Evolutionary conservation across 1,284 basidiomycete genomes (phyloP).

Genomic region (Singerocomus inundabilis): DNA sequence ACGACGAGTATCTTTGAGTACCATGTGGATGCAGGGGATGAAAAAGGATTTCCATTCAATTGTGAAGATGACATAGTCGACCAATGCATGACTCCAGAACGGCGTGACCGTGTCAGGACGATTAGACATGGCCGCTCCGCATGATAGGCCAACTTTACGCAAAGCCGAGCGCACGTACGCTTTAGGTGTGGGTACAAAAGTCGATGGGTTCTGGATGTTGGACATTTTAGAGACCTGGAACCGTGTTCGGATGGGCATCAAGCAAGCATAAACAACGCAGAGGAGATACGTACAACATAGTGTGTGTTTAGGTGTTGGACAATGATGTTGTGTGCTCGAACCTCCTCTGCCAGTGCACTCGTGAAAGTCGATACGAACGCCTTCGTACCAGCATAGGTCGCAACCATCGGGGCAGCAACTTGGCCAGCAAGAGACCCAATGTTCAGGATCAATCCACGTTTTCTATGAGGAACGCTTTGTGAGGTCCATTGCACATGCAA

Average conservation of each 20-base stretch:
- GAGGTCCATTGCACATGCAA: slow-evolving; percentile 1
- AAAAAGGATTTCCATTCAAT: slow-evolving; percentile 56
- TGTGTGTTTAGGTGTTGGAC: slow-evolving; percentile 92
- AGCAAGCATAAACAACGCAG: not conserved
- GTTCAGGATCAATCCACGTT: slow-evolving; percentile 85
- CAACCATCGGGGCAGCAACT: slow-evolving; percentile 88
- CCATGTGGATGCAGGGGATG: slow-evolving; percentile 60
- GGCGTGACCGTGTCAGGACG: slow-evolving; percentile 83
- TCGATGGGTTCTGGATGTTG: slow-evolving; percentile 79
- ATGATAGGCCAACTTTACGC: slow-evolving; percentile 70
- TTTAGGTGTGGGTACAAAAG: slow-evolving; percentile 75
- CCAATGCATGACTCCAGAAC: slow-evolving; percentile 86
- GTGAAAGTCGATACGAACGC: slow-evolving; percentile 88
- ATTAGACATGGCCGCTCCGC: slow-evolving; percentile 77
- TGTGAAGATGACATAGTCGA: slow-evolving; percentile 72
- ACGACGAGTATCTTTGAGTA: slow-evolving; percentile 76
- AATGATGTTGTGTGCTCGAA: slow-evolving; percentile 68
- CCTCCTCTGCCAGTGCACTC: slow-evolving; percentile 85
- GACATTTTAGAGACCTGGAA: slow-evolving; percentile 88
- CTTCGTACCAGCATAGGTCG: slow-evolving; percentile 92
- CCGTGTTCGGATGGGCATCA: not conserved
- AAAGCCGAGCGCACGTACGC: slow-evolving; percentile 80
- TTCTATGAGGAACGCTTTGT: slow-evolving; percentile 41
- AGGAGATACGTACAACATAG: slow-evolving; percentile 77
- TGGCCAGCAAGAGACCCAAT: slow-evolving; percentile 92